A percentile compares a stretch with the other conserved stretches of the same genome.
Evolutionary conservation across 2,329 filamentous ascomycete genomes (phyloP).

Genomic region (Alternaria sp.): DNA sequence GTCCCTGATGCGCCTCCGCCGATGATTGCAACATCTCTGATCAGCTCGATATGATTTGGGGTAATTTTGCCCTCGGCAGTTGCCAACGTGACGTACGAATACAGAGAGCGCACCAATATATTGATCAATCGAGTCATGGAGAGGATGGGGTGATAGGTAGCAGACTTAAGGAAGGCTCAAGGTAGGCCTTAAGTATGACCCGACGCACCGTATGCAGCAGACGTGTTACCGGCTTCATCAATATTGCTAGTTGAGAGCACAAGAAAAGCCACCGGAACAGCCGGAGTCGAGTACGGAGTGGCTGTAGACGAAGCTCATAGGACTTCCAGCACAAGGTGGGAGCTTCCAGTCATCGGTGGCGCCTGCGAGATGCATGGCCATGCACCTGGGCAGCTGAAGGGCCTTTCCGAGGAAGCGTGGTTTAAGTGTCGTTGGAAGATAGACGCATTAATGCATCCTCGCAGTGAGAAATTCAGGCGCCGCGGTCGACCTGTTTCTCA

Average conservation of each 20-base stretch:
- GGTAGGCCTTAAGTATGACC: neutral
- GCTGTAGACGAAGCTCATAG: neutral
- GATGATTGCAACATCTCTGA: constrained; percentile 48
- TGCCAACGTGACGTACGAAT: neutral
- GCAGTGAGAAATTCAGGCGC: neutral
- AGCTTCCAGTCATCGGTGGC: neutral
- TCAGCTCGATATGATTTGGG: neutral
- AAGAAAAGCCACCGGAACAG: neutral
- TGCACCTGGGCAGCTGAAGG: neutral
- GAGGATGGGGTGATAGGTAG: neutral
- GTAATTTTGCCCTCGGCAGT: neutral
- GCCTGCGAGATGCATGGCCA: neutral
- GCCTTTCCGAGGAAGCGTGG: neutral
- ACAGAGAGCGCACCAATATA: neutral
- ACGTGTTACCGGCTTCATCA: neutral
- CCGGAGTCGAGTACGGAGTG: neutral
- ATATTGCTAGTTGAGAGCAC: neutral
- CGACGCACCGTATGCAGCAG: neutral
- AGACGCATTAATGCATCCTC: neutral
- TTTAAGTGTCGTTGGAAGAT: neutral
- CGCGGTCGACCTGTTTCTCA: neutral
- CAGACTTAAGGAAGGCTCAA: neutral
- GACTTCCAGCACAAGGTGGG: neutral
- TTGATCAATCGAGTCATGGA: neutral
- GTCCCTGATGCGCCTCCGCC: constrained; percentile 54